phyloP scores from a whole-genome alignment of 768 basidiomycete species.

The Boletus tylopilopsis region DNA sequence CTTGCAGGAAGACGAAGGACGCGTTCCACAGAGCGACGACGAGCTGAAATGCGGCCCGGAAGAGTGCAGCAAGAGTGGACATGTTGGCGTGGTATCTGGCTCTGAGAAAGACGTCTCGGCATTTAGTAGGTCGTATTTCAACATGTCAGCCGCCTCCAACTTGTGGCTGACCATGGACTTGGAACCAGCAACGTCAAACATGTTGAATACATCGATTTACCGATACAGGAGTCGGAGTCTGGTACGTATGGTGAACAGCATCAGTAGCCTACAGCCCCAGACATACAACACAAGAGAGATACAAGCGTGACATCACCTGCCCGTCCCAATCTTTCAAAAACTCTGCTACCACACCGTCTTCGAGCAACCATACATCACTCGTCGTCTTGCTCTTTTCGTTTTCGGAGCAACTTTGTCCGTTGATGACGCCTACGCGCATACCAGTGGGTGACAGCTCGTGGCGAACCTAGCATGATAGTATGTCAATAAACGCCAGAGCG shows the following conservation, averaged over 20 bases:
- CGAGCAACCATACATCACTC: no score
- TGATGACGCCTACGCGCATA: not conserved
- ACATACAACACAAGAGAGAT: not conserved
- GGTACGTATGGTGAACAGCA: not conserved
- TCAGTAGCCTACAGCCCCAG: not conserved
- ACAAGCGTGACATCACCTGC: not conserved
- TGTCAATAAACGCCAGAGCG: no score
- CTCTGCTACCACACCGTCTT: no score
- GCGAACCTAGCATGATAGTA: not conserved
- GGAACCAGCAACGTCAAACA: no score
- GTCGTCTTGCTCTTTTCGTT: not conserved
- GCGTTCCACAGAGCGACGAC: conserved; percentile 12
- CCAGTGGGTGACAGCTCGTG: not conserved
- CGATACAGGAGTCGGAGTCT: not conserved
- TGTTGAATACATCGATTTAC: not conserved
- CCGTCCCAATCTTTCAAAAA: no score
- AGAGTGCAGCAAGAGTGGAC: conserved; percentile 3
- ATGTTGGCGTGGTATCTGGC: conserved; percentile 3
- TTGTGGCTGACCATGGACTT: no score
- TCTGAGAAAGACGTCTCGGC: not conserved
- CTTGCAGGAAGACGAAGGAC: conserved; percentile 6
- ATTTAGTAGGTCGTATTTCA: not conserved
- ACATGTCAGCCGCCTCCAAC: conserved; percentile 2
- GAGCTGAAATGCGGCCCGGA: conserved; percentile 2
- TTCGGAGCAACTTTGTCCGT: not conserved